Evolutionary conservation across 1,284 basidiomycete species (phyloP).

Genomic region (Phenoliferia sp.): DNA sequence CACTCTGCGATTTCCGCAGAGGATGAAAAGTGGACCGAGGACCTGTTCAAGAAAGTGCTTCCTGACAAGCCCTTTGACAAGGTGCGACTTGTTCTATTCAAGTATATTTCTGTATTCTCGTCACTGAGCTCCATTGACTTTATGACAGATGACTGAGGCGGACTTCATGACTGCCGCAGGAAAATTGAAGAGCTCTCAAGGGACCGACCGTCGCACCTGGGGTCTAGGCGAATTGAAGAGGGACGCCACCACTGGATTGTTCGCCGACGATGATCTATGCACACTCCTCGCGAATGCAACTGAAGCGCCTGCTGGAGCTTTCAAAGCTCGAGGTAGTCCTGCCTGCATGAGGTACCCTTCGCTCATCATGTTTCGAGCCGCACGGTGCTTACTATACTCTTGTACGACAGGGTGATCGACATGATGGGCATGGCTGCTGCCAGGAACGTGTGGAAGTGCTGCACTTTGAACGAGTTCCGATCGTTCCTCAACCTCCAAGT

Average conservation of each 20-base stretch:
- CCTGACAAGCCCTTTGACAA: constrained; percentile 52
- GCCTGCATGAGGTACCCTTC: constrained; percentile 50
- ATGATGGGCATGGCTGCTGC: constrained; percentile 37
- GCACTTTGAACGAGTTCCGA: constrained; percentile 68
- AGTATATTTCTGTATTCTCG: too few relatives aligned
- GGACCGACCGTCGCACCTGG: constrained; percentile 59
- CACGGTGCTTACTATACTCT: constrained; percentile 58
- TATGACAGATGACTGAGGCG: constrained; percentile 49
- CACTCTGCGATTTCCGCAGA: constrained; percentile 64
- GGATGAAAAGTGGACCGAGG: constrained; percentile 61
- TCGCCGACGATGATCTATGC: constrained; percentile 66
- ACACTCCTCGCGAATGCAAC: constrained; percentile 62
- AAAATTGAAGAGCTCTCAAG: constrained; percentile 24
- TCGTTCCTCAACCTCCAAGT: constrained; percentile 31
- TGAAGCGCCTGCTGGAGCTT: constrained; percentile 65
- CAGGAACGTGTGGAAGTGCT: constrained; percentile 61
- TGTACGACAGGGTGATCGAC: constrained; percentile 68
- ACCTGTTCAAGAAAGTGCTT: constrained; percentile 48
- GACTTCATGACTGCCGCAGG: constrained; percentile 57
- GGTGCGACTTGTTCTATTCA: constrained; percentile 39
- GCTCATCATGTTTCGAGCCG: constrained; percentile 31
- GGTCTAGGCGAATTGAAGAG: constrained; percentile 56
- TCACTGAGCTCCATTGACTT: constrained; percentile 45
- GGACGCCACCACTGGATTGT: constrained; percentile 46
- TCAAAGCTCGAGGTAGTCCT: constrained; percentile 73